Evolutionary conservation across 1,284 basidiomycete genomes (phyloP), one percentile per base, ranked within the genome.

Genomic region (Ganoderma meredithae): DNA sequence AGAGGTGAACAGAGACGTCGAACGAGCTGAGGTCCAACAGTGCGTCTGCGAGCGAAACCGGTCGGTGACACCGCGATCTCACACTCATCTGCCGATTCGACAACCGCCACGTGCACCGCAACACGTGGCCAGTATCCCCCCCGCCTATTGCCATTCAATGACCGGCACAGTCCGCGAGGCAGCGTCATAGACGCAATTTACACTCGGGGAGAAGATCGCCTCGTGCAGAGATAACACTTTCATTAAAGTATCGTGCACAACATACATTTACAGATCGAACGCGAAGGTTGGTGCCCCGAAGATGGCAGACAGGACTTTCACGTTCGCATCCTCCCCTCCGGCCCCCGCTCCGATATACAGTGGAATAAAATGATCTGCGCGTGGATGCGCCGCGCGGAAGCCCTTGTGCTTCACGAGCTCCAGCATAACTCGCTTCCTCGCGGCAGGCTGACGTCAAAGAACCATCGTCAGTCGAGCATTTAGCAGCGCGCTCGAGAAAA

Each of bases 311-410:
- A 92, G 68, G 7, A 90, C 82, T 72, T 78, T 81, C 13, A 83
- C 83, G 33, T 80, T 78, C 15, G 87, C 87, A 39, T 67, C 55
- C 8, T 81, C 83, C 65, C 88, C 89, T 5, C 89, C 90, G n/a
- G 90, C 91, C 10, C 91, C 91, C 27, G 87, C 90, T 5, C 88
- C 91, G 49, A 92, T 82, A 76, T 93, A 93, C 27, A 93, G 73
- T 12, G 92, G 91, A 22, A 93, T 82, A 76, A 92, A 92, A 73
- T 93, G 92, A 27, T 93, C 92, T 73, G 88, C 88, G 7, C 90
- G 81, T 3, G 91, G 92, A 72, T 94, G 90, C 27, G 88, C 84
- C 3, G 81, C 74, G 3, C 89, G 83, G 82, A 92, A 94, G 13
- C 85, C 88, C 17, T 79, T 74, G 72, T 93, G 90, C 53, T 81